Percentiles rank a stretch among this genome's conserved stretches.
Evolutionary conservation across 2,329 filamentous ascomycete species (phyloP).

Genomic region (Fusarium penzigii): DNA sequence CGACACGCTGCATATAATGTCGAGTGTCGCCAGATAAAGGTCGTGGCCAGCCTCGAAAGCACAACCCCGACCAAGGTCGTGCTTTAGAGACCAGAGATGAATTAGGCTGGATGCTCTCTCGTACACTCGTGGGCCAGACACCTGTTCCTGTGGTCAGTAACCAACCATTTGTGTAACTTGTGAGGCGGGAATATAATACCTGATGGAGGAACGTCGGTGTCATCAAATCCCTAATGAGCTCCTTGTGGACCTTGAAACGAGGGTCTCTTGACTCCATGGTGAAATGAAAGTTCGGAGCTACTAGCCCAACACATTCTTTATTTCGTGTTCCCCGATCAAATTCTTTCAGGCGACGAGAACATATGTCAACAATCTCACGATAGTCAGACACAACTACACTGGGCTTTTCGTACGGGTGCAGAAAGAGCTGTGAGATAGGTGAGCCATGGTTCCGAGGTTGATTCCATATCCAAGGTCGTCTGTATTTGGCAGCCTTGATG

Average conservation of each 20-base stretch:
- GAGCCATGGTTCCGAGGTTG: slow-evolving; percentile 28
- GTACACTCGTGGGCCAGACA: slow-evolving; percentile 38
- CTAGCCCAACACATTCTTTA: slow-evolving; percentile 25
- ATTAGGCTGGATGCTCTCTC: slow-evolving; percentile 32
- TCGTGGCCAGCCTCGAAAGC: slow-evolving; percentile 37
- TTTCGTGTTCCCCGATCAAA: slow-evolving; percentile 34
- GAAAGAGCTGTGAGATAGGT: slow-evolving; percentile 37
- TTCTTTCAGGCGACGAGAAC: slow-evolving; percentile 33
- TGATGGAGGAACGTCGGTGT: slow-evolving; percentile 36
- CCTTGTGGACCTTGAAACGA: slow-evolving; percentile 34
- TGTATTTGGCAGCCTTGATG: slow-evolving; percentile 17
- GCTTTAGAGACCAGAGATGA: slow-evolving; percentile 37
- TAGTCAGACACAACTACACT: slow-evolving; percentile 36
- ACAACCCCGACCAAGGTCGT: slow-evolving; percentile 23
- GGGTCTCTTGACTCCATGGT: slow-evolving; percentile 34
- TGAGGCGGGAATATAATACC: slow-evolving; percentile 4
- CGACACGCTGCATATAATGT: slow-evolving; percentile 38
- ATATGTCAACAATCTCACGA: slow-evolving; percentile 35
- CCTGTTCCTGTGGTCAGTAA: slow-evolving; percentile 19
- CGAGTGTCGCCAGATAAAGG: slow-evolving; percentile 34
- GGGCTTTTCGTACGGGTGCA: slow-evolving; percentile 34
- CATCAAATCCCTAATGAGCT: slow-evolving; percentile 40
- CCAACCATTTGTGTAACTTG: too few relatives aligned
- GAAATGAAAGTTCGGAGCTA: slow-evolving; percentile 34
- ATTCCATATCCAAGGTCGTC: slow-evolving; percentile 29